Evolutionary conservation across 2,329 filamentous ascomycete species (phyloP), one percentile per base, ranked within the genome.

Genomic region (Aureobasidium vineae): DNA sequence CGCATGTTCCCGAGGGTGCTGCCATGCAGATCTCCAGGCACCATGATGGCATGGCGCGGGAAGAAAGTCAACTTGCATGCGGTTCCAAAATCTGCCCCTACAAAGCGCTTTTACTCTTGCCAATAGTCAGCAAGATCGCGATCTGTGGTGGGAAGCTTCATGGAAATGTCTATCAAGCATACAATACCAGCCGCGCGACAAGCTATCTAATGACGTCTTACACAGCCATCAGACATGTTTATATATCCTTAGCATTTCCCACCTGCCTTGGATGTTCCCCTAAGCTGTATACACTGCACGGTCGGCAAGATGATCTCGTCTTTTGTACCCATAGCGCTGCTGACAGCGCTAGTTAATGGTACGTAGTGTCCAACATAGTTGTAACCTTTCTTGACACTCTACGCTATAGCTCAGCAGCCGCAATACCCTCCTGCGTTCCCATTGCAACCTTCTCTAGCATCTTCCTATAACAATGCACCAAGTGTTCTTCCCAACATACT

Each of bases 401-500:
- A 3, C 26, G 8, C 28, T n/a, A 19, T 13, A 69, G 70, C 66
- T n/a, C 72, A 74, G 59, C 54, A 70, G 40, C 70, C 72, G 38
- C 71, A 74, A 50, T 73, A 70, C 43, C 71, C 70, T 60, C 72
- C 72, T 23, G 71, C 70, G 1, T 74, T 73, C 40, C 72, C 72
- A 11, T 70, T 70, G 13, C 72, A 70, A 3, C 72, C 72, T 33
- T 70, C 70, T 11, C 49, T 73, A 16, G 33, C 65, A 33, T 50
- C 65, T 4, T 33, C 31, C 1, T 54, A 67, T 61, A 72, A 70
- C 50, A 72, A 72, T 53, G 72, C 72, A 13, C 72, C 72, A 7
- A 70, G 66, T 50, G 69, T 73, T 23, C 71, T 70, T 23, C 72
- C 72, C 1, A 73, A 70, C 57, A 66, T 73, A 33, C 43, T 70